Base-by-base conservation (phyloP, 2,329 filamentous ascomycete species). In the Coniochaeta ligniaria region DNA sequence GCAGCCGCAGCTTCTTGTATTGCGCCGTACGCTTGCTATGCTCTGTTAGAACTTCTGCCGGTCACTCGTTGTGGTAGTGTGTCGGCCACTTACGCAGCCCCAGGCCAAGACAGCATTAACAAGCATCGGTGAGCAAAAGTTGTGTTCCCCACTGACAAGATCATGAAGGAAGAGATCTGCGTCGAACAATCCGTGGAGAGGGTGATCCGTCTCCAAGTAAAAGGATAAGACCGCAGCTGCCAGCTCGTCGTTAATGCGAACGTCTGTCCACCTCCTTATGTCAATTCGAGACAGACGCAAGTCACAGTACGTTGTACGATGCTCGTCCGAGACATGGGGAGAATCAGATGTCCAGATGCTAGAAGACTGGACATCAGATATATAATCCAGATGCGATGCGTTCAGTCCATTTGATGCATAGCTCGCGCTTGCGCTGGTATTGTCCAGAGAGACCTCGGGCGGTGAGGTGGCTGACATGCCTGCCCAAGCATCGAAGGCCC, bases 161-260 rank as follows among this genome's bases (percentile, higher is more conserved):
- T 63, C 58, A 22, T 61, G 43, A 2, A 64, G 57, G 58, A 64
- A 64, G 11, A 64, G 58, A 20, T 64, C 59, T n/a, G 54, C 57
- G n/a, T 64, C 60, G 38, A 66, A 63, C 9, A 64, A 50, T 11
- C 52, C 54, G 26, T 63, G 59, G 2, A 62, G 35, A 1, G 62
- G 41, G 54, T 64, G 60, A 41, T 66, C 65, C 16, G 57, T 59
- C 22, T 57, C 33, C 7, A 66, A 45, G 31, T 66, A 64, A 7
- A 61, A 60, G 2, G 63, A 65, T 4, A 65, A 45, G 3, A 62
- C 60, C 4, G 47, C 31, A 11, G 61, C 61, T 2, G 63, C 63
- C n/a, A 65, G 35, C 2, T 58, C 57, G 28, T 62, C 38, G 3
- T 56, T 20, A n/a, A 65, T 63, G 16, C 26, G 28, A 2, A 65